A percentile compares a stretch with the other conserved stretches of the same genome.
Evolutionary conservation across 768 basidiomycete species (phyloP).

Genomic region (Paxillus ammoniavirescens): DNA sequence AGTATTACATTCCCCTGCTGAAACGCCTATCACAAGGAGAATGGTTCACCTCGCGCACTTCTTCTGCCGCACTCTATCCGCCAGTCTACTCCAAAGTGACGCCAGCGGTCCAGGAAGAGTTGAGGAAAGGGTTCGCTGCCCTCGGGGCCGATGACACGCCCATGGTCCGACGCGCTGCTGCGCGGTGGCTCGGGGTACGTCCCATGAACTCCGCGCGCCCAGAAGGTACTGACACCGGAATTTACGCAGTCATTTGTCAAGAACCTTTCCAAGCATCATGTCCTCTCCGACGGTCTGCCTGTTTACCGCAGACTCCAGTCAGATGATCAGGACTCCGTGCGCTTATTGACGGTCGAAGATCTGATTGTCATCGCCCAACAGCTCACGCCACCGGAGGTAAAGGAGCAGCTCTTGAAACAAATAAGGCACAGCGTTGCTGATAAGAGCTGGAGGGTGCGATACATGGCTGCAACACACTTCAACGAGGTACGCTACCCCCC

Average conservation of each 20-base stretch:
- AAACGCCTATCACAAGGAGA: slow-evolving; percentile 89
- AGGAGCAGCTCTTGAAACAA: slow-evolving; percentile 84
- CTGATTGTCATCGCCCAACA: slow-evolving; percentile 89
- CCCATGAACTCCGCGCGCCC: not conserved
- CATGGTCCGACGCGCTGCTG: slow-evolving; percentile 96
- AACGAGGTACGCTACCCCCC: slow-evolving; percentile 64
- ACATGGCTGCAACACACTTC: slow-evolving; percentile 98
- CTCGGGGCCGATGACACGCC: slow-evolving; percentile 95
- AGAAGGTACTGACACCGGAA: slow-evolving; percentile 10
- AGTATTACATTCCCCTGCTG: slow-evolving; percentile 87
- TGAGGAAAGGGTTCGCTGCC: slow-evolving; percentile 79
- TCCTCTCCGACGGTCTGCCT: slow-evolving; percentile 84
- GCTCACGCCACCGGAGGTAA: slow-evolving; percentile 84
- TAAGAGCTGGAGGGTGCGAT: slow-evolving; percentile 98
- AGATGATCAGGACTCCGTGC: slow-evolving; percentile 98
- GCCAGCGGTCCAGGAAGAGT: slow-evolving; percentile 73
- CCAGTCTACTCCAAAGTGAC: slow-evolving; percentile 85
- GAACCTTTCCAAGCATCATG: slow-evolving; percentile 74
- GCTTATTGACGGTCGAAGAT: slow-evolving; percentile 92
- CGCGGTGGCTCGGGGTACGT: slow-evolving; percentile 93
- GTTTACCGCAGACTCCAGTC: slow-evolving; percentile 91
- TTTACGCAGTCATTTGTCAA: slow-evolving; percentile 67
- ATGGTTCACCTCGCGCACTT: slow-evolving; percentile 98
- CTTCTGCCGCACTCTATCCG: slow-evolving; percentile 90
- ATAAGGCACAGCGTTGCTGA: slow-evolving; percentile 87